Conservation (phyloP, 2,329 filamentous ascomycete genomes). For the Grosmannia serpens region DNA sequence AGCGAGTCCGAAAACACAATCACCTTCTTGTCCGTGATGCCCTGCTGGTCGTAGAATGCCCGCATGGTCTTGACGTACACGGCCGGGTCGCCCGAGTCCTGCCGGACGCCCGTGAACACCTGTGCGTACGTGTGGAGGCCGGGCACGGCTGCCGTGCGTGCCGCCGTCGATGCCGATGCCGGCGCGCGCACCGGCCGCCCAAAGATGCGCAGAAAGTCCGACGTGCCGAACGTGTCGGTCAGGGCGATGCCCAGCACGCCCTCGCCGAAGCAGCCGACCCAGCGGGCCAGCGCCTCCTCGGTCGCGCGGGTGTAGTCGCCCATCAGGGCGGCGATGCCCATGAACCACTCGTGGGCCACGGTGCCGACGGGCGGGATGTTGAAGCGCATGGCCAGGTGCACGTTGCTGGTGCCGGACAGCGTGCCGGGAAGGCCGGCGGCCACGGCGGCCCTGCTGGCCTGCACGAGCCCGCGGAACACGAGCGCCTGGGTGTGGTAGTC, state of each 20-base stretch:
- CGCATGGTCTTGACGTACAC: slow-evolving; percentile 70
- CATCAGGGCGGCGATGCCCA: slow-evolving; percentile 89
- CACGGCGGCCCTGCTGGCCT: slow-evolving; percentile 61
- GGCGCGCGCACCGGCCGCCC: slow-evolving; percentile 46
- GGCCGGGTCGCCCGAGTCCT: slow-evolving; percentile 80
- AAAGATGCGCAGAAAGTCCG: slow-evolving; percentile 78
- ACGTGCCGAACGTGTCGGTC: slow-evolving; percentile 93
- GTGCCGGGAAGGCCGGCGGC: slow-evolving; percentile 56
- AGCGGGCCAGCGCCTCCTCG: slow-evolving; percentile 73
- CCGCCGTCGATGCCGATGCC: slow-evolving; percentile 24
- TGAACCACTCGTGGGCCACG: slow-evolving; percentile 95
- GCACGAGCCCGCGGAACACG: slow-evolving; percentile 76
- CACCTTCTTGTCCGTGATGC: slow-evolving; percentile 69
- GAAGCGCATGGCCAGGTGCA: slow-evolving; percentile 93
- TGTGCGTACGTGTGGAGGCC: slow-evolving; percentile 57
- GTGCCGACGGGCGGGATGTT: slow-evolving; percentile 77
- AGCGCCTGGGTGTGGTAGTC: slow-evolving; percentile 93
- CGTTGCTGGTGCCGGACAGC: slow-evolving; percentile 85
- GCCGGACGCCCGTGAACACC: slow-evolving; percentile 71
- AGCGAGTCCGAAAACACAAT: slow-evolving; percentile 95
- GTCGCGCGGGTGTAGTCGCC: slow-evolving; percentile 77
- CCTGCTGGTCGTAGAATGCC: slow-evolving; percentile 65
- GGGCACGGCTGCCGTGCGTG: neutral
- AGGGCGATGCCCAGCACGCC: slow-evolving; percentile 76
- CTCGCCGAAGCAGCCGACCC: slow-evolving; percentile 83